Base-by-base conservation (phyloP, 2,329 filamentous ascomycete species). In the Exophiala lecanii-corni region DNA sequence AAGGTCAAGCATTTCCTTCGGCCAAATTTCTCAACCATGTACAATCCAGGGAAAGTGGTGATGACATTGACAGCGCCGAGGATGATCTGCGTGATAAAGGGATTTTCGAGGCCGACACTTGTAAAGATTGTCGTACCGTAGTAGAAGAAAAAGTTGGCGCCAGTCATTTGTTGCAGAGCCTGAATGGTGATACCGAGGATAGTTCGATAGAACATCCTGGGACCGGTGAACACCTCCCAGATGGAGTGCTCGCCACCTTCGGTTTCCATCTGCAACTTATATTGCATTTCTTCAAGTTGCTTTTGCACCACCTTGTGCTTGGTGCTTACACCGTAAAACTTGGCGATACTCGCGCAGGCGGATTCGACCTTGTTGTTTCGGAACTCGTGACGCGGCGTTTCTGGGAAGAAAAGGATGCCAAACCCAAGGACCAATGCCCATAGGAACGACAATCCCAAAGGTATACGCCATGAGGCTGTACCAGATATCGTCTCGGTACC, bases 21-120 rank as follows among this genome's bases (percentile, higher is more conserved):
- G 33, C 83, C 83, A 47, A 74, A 82, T 53, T 75, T 76, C 60
- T 86, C 81, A 2, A 86, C 82, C 21, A 86, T 73, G 58, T 79
- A 87, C 3, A 88, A 69, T 43, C 82, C 82, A 35, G 74, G 75
- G 45, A 86, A 76, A 12, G 82, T 85, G 59, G 75, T 77, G 49
- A 67, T 71, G 21, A 87, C 81, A 59, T 87, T 87, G 56, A 87
- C 81, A 17, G 76, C 78, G 41, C 71, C 71, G 9, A 84, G 71
- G 45, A 86, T 85, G 59, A 86, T 78, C 56, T 83, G 79, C 0
- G 78, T 82, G 43, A 78, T 67, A 55, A 81, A 83, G 13, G 78
- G 76, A 61, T 87, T 81, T 2, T 73, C 62, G 35, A 87, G 72
- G 46, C 82, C 82, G 2, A 82, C 79, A 1, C 79, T 76, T 41